Base-by-base conservation (phyloP, 331 rosid genomes). In the Quercus lobata region DNA sequence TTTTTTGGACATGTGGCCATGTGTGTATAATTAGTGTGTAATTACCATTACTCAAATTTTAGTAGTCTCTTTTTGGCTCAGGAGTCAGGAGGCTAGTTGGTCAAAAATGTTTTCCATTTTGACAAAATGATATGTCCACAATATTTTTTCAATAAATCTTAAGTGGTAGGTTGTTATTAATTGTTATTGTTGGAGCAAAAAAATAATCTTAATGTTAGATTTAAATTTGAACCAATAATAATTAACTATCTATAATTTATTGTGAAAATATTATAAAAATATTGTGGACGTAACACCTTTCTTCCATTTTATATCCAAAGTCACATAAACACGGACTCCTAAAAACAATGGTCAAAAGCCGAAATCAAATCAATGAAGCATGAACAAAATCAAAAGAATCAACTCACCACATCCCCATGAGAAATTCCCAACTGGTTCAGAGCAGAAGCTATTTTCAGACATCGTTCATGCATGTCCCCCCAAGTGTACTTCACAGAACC, bases 361-460 rank as follows among this genome's bases (percentile, higher is more conserved):
- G 5, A 34, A 68, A 68, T 63, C 70, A 63, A 63, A 29, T 62
- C 19, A 5, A 15, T 17, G 17, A 14, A 25, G 35, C 69, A 25
- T 24, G 69, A 25, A 60, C 34, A 60, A 60, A 24, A 74, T 8
- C 6, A 14, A 4, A 27, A 16, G 19, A 53, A 46, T 8, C 24
- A 69, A 76, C 92, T 84, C 14, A 92, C 97, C 88, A 92, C 90
- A 84, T 92, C 91, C 2, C 97, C 94, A 0, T 82, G 87, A 8
- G 92, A 94, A 86, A 94, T 82, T 24, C 93, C 95, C 83, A 88
- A 72, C 22, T 83, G 88, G 72, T 83, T 46, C 2, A 92, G 79
- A 74, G 97, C 86, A 78, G 95, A 92, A 77, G 97, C 95, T 35
- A 91, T 69, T 79, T 78, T 90, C 15, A 92, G 83, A 57, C 97